Conservation (phyloP, 176 grass and related monocot species). For the Hordeum vulgare region DNA sequence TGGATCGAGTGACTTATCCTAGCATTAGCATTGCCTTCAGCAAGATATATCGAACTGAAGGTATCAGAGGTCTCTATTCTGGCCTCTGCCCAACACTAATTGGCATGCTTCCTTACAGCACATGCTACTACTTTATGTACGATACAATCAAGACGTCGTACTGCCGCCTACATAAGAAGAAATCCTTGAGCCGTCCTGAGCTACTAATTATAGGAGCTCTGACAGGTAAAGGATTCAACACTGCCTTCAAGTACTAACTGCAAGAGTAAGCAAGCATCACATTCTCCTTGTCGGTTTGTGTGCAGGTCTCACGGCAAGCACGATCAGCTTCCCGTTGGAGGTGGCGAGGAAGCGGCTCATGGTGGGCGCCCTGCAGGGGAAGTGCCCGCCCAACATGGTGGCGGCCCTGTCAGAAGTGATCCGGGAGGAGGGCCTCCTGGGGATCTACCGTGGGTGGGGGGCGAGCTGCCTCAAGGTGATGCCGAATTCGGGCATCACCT, state of each 20-base stretch:
- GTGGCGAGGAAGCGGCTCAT: constrained; percentile 86
- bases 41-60: constrained; percentile 58
- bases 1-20: constrained; percentile 54
- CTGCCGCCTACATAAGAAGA: constrained; percentile 59
- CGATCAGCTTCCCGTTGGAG: constrained; percentile 83
- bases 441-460: constrained; percentile 78
- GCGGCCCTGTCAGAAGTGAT: constrained; percentile 70
- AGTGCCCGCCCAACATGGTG: constrained; percentile 67
- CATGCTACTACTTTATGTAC: constrained; percentile 88
- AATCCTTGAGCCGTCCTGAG: constrained; percentile 50
- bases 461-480: constrained; percentile 92
- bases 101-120: constrained; percentile 28
- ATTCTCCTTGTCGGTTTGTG: not conserved
- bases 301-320: constrained; percentile 75
- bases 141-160: constrained; percentile 74
- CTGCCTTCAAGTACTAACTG: too few species aligned
- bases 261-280: constrained; percentile 2
- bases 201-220: constrained; percentile 66
- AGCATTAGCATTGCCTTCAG: constrained; percentile 52
- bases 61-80: constrained; percentile 58
- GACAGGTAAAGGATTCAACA: constrained; percentile 40
- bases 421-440: constrained; percentile 45
- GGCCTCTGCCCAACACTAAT: constrained; percentile 77
- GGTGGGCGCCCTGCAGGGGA: constrained; percentile 65
- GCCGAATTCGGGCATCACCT: constrained; percentile 86